These are phyloP conservation scores for Sarocladiaceae sp. DNA, from an alignment of 2,329 filamentous ascomycete genomes.

Conservation along the genomic window DNA sequence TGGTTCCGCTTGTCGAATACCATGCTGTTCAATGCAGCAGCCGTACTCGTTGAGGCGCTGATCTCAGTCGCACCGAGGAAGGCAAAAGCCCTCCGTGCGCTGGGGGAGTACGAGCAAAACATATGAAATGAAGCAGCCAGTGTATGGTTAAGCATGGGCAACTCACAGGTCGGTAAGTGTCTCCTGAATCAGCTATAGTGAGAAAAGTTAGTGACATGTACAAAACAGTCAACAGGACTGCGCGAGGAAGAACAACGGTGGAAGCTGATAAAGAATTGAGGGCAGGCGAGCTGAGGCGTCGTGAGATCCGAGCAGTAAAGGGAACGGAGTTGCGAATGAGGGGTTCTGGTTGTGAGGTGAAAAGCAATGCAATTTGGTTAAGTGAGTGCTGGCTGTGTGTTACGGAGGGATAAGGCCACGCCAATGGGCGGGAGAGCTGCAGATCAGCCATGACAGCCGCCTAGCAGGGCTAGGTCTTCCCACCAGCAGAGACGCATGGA, in stretches of 20 bases:
- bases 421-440: conserved; percentile 3
- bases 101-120: no score
- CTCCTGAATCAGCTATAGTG: conserved; percentile 50
- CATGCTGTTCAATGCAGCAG: no score
- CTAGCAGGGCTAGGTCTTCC: conserved; percentile 4
- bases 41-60: no score
- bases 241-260: no score
- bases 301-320: no score
- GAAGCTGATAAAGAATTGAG: not conserved
- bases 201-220: conserved; percentile 40
- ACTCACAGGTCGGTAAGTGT: conserved; percentile 57
- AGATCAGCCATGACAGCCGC: not conserved
- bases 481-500: not conserved
- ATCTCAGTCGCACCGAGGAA: no score
- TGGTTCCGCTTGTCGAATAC: no score
- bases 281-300: not conserved
- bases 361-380: conserved; percentile 12
- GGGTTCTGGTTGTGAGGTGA: conserved; percentile 19
- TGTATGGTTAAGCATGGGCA: no score
- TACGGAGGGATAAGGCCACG: conserved; percentile 14
- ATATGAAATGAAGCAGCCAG: no score
- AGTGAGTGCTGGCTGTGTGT: conserved; percentile 8
- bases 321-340: conserved; percentile 10
- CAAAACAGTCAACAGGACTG: conserved; percentile 19
- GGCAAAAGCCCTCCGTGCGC: no score